phyloP scores from a whole-genome alignment of 306 rosid genomes.

The Lotus japonicus region DNA sequence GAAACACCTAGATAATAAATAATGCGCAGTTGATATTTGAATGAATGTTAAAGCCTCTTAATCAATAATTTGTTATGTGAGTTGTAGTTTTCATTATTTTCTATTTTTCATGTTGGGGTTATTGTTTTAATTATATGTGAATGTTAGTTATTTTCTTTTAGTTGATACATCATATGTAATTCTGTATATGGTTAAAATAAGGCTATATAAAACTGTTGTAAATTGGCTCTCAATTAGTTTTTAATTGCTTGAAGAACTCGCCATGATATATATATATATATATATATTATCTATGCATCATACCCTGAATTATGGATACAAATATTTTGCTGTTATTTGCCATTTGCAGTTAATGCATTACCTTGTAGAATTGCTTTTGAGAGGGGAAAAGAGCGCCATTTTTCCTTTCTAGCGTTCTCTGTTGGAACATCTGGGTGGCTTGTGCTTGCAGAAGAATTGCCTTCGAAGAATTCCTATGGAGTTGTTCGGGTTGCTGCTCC shows the following conservation, averaged over 20 bases:
- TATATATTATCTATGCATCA: no score
- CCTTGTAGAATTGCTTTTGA: slow-evolving; percentile 93
- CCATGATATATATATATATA: no score
- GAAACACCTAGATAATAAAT: background rate
- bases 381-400: slow-evolving; percentile 86
- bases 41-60: background rate
- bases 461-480: slow-evolving; percentile 60
- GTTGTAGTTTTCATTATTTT: background rate
- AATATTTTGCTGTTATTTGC: background rate
- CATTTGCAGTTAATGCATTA: slow-evolving; percentile 60
- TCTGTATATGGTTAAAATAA: background rate
- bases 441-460: slow-evolving; percentile 70
- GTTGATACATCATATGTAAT: background rate
- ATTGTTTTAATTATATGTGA: background rate
- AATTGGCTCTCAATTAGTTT: background rate
- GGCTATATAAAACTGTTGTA: background rate
- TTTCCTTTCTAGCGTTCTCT: slow-evolving; percentile 60
- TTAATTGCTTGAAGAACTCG: background rate
- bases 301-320: no score
- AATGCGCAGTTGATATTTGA: background rate
- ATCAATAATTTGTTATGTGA: background rate
- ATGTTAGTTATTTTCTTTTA: background rate
- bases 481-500: slow-evolving; percentile 82
- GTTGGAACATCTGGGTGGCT: slow-evolving; percentile 77
- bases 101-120: background rate